phyloP scores from a whole-genome alignment of 2,329 filamentous ascomycete genomes.

The Tolypocladium cylindrosporum region DNA sequence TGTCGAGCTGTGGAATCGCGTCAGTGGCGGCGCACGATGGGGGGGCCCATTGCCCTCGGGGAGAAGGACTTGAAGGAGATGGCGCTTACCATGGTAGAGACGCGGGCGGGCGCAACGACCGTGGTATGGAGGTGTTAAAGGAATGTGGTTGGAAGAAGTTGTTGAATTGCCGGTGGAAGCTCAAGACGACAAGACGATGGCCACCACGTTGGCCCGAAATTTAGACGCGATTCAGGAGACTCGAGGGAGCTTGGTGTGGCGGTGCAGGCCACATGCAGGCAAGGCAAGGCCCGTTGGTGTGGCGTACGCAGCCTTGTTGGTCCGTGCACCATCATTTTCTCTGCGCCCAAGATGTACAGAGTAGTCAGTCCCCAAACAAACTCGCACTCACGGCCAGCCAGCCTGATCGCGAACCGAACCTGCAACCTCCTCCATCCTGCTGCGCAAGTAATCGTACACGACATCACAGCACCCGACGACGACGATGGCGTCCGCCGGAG shows the following conservation, averaged over 20 bases:
- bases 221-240: slow-evolving; percentile 3
- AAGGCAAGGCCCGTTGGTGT: not conserved
- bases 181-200: not conserved
- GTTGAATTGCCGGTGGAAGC: not conserved
- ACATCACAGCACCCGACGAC: slow-evolving; percentile 2
- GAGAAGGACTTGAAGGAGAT: not conserved
- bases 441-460: not conserved
- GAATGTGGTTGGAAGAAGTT: slow-evolving; percentile 1
- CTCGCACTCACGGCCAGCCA: not conserved
- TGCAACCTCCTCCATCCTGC: not conserved
- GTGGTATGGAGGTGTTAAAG: not conserved
- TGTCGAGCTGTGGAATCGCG: slow-evolving; percentile 65
- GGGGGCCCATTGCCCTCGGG: not conserved
- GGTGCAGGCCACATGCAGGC: not conserved
- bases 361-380: not conserved
- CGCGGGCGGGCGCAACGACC: slow-evolving; percentile 4
- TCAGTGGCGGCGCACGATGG: not conserved
- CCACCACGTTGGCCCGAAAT: slow-evolving; percentile 7
- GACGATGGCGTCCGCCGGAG: slow-evolving; percentile 37
- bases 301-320: slow-evolving; percentile 3
- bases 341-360: not conserved
- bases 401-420: not conserved
- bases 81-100: slow-evolving; percentile 19
- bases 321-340: slow-evolving; percentile 15
- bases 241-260: not conserved